These are phyloP conservation scores for Thamnidium elegans DNA, from an alignment of 192 early-diverging fungal genomes.

Conservation along the genomic window DNA sequence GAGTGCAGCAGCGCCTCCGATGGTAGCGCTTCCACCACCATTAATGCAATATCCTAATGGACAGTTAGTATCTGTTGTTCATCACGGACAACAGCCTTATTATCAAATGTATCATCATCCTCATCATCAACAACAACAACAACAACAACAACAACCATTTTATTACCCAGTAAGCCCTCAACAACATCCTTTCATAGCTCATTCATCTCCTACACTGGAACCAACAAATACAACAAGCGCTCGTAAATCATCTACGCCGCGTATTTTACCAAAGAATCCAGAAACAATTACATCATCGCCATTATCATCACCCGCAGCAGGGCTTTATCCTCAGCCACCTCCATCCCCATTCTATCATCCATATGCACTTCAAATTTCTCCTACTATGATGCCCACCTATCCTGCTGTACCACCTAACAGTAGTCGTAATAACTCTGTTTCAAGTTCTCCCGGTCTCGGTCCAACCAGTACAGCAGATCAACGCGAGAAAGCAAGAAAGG, in stretches of 20 bases:
- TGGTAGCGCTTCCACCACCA: slow-evolving; percentile 14
- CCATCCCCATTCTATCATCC: slow-evolving; percentile 9
- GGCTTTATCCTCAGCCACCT: neutral
- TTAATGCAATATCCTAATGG: slow-evolving; percentile 6
- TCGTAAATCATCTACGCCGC: neutral
- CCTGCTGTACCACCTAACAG: too few species aligned
- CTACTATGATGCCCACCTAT: neutral
- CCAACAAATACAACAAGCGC: neutral
- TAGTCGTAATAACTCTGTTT: neutral
- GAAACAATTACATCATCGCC: neutral
- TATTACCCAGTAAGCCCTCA: slow-evolving; percentile 19
- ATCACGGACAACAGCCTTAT: slow-evolving; percentile 10
- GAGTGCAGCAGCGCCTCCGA: neutral
- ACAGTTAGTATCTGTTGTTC: slow-evolving; percentile 9
- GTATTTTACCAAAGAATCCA: slow-evolving; percentile 1
- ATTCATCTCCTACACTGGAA: neutral
- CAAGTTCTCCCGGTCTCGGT: neutral
- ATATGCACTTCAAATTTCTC: slow-evolving; percentile 10
- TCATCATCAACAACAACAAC: neutral
- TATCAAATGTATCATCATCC: slow-evolving; percentile 16
- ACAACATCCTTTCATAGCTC: slow-evolving; percentile 9
- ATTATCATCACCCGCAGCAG: neutral
- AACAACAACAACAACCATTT: neutral
- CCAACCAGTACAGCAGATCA: slow-evolving; percentile 37
- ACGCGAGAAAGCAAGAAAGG: slow-evolving; percentile 70